These are phyloP conservation scores for Trametes cubensis DNA, from an alignment of 768 basidiomycete species.

Conservation along the genomic window DNA sequence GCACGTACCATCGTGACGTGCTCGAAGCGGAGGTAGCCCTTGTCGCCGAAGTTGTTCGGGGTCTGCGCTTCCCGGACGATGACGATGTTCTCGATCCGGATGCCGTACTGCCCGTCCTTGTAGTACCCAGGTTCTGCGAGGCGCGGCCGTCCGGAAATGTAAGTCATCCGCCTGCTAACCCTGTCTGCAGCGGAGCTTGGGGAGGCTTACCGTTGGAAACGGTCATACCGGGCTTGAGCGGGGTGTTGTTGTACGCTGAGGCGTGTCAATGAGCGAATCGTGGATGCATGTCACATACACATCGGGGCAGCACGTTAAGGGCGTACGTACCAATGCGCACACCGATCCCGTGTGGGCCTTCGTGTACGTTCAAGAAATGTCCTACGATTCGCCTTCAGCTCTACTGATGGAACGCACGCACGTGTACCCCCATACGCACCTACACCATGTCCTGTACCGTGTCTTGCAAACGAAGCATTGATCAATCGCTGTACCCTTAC, in stretches of 20 bases:
- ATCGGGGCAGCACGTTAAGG: neutral
- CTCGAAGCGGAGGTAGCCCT: slow-evolving; percentile 86
- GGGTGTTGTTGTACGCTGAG: slow-evolving; percentile 64
- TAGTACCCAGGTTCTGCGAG: slow-evolving; percentile 85
- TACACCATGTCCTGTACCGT: slow-evolving; percentile 94
- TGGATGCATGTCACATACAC: too few relatives aligned
- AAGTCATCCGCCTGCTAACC: neutral
- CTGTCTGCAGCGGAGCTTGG: neutral
- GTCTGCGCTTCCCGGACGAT: slow-evolving; percentile 74
- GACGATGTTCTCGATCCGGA: slow-evolving; percentile 90
- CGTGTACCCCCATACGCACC: slow-evolving; percentile 36
- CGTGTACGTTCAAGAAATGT: slow-evolving; percentile 92
- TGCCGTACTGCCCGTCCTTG: slow-evolving; percentile 86
- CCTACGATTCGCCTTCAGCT: slow-evolving; percentile 34
- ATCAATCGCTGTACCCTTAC: neutral
- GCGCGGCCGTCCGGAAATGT: neutral
- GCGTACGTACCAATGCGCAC: slow-evolving; percentile 45
- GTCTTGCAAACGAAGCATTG: slow-evolving; percentile 46
- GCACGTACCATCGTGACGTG: slow-evolving; percentile 75
- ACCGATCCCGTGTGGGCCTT: slow-evolving; percentile 72
- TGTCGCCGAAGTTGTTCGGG: slow-evolving; percentile 75
- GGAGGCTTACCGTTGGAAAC: slow-evolving; percentile 71
- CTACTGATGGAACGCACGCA: neutral
- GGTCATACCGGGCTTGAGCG: slow-evolving; percentile 85
- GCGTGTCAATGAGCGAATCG: neutral